Percentiles rank a stretch among this genome's conserved stretches.
Conservation (phyloP, 768 basidiomycete species). For the Baorangia bicolor region DNA sequence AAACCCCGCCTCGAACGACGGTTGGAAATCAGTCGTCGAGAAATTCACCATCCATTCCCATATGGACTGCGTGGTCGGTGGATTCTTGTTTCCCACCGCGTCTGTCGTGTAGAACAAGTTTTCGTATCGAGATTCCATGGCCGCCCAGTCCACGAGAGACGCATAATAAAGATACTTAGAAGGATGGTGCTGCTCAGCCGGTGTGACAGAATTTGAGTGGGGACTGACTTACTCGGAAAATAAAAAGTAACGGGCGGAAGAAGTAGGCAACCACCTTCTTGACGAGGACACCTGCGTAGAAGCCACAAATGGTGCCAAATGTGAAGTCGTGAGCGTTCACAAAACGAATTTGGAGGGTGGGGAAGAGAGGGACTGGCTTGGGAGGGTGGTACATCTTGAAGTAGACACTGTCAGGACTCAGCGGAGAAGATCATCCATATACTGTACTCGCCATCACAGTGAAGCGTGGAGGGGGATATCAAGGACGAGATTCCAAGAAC, state of each 20-base stretch:
- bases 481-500: too few species aligned
- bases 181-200: not conserved
- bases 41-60: constrained; percentile 76
- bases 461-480: constrained; percentile 35
- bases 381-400: too few species aligned
- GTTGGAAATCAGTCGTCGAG: constrained; percentile 89
- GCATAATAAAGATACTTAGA: constrained; percentile 73
- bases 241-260: constrained; percentile 83
- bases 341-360: constrained; percentile 62
- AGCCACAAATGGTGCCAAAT: constrained; percentile 84
- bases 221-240: constrained; percentile 71
- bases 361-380: constrained; percentile 12
- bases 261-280: constrained; percentile 89
- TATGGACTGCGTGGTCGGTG: constrained; percentile 63
- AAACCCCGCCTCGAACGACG: constrained; percentile 82
- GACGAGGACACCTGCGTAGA: constrained; percentile 90
- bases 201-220: not conserved
- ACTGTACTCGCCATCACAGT: constrained; percentile 52
- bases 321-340: constrained; percentile 81
- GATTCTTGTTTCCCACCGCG: constrained; percentile 46
- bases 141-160: constrained; percentile 78
- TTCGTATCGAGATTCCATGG: constrained; percentile 65
- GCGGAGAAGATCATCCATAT: not conserved
- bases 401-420: too few species aligned
- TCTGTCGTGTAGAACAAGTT: constrained; percentile 68